These are phyloP conservation scores for Monosporozyma unispora DNA, from an alignment of 805 yeast species.

Conservation along the genomic window DNA sequence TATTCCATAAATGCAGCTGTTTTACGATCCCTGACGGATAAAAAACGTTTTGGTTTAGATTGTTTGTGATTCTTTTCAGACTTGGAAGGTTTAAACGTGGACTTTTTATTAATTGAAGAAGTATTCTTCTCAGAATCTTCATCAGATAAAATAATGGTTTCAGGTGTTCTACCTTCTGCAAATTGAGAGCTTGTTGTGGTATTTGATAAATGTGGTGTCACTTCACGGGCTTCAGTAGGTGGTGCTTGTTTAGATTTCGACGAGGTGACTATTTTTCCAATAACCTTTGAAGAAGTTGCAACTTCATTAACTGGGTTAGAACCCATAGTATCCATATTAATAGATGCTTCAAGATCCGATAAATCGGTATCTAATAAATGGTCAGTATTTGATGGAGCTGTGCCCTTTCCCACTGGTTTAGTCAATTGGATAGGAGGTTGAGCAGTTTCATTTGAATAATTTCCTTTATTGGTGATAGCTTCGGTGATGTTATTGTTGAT, in stretches of 20 bases:
- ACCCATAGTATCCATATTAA: neutral
- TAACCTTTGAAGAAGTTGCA: neutral
- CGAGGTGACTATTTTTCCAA: too few relatives aligned
- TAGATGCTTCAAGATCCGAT: neutral
- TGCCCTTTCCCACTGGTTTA: neutral
- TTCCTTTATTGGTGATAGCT: too few relatives aligned
- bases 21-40: neutral
- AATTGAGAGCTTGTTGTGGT: neutral
- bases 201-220: neutral
- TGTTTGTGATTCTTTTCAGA: too few relatives aligned
- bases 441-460: neutral
- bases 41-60: neutral
- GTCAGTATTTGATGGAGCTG: neutral
- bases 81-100: neutral
- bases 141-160: neutral
- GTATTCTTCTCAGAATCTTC: neutral
- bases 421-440: neutral
- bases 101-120: neutral
- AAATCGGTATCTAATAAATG: neutral
- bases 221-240: neutral
- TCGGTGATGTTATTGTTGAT: neutral
- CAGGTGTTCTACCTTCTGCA: neutral
- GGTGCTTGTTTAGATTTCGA: neutral
- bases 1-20: neutral
- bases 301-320: neutral